Evolutionary conservation across 2,329 filamentous ascomycete species (phyloP).

Genomic region (Trichoderma sp.): DNA sequence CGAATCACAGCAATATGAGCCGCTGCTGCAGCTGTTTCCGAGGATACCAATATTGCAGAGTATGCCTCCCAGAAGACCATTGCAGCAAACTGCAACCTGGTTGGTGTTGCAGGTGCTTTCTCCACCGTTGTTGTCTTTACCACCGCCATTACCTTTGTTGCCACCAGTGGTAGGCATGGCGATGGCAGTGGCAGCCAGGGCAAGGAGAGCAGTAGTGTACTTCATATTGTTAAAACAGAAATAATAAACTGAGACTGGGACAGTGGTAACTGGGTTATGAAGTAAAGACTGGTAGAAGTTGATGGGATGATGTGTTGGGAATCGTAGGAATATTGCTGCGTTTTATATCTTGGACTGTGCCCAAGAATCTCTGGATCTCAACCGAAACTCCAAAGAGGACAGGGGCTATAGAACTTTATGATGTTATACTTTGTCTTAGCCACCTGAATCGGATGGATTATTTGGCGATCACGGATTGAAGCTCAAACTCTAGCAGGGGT

Average conservation of each 20-base stretch:
- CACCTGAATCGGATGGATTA: neutral
- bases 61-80: neutral
- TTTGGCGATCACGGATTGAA: neutral
- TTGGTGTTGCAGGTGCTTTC: neutral
- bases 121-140: neutral
- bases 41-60: neutral
- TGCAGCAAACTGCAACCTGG: neutral
- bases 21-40: neutral
- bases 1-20: neutral
- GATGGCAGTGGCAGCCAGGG: neutral
- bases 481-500: neutral
- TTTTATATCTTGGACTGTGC: neutral
- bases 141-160: neutral
- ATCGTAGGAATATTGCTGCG: neutral
- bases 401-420: neutral
- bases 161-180: neutral
- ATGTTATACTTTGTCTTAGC: neutral
- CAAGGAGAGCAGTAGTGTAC: neutral
- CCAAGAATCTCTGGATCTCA: neutral
- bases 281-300: neutral
- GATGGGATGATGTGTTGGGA: neutral
- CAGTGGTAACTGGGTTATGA: neutral
- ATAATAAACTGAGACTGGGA: neutral
- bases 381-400: neutral
- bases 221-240: neutral